phyloP scores from a whole-genome alignment of 1,139 yeast species.

The Trichomonascaceae sp. region DNA sequence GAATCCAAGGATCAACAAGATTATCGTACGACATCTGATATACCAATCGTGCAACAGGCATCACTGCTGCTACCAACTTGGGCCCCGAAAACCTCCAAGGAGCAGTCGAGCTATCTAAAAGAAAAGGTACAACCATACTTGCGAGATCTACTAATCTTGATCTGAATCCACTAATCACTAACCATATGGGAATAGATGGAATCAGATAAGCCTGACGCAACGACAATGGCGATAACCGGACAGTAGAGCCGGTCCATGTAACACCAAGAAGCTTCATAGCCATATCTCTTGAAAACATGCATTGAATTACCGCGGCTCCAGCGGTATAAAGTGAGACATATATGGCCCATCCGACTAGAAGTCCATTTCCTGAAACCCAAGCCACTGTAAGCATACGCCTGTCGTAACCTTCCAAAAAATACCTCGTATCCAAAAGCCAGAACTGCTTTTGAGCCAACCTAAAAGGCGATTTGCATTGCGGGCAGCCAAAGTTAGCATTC shows the following conservation, averaged over 20 bases:
- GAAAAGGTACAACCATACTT: slow-evolving; percentile 20
- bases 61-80: slow-evolving; percentile 18
- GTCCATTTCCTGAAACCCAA: slow-evolving; percentile 25
- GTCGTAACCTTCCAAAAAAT: slow-evolving; percentile 20
- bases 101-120: slow-evolving; percentile 18
- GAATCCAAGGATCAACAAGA: slow-evolving; percentile 24
- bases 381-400: slow-evolving; percentile 24
- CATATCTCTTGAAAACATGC: slow-evolving; percentile 32
- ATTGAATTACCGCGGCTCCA: slow-evolving; percentile 33
- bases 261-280: slow-evolving; percentile 27
- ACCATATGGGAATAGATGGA: slow-evolving; percentile 24
- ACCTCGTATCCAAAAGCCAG: slow-evolving; percentile 24
- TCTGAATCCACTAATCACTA: slow-evolving; percentile 21
- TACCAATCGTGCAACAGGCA: slow-evolving; percentile 22
- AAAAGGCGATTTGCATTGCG: slow-evolving; percentile 40
- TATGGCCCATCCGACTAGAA: slow-evolving; percentile 21
- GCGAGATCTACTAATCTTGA: slow-evolving; percentile 17
- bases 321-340: slow-evolving; percentile 26
- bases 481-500: slow-evolving; percentile 31
- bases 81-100: slow-evolving; percentile 27
- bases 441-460: slow-evolving; percentile 24
- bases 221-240: slow-evolving; percentile 20
- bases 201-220: slow-evolving; percentile 21
- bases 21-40: slow-evolving; percentile 22
- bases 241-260: slow-evolving; percentile 13